Evolutionary conservation across 371 early-diverging fungal genomes (phyloP), one percentile per base, ranked within the genome.

Genomic region (Sporodiniella umbellata): DNA sequence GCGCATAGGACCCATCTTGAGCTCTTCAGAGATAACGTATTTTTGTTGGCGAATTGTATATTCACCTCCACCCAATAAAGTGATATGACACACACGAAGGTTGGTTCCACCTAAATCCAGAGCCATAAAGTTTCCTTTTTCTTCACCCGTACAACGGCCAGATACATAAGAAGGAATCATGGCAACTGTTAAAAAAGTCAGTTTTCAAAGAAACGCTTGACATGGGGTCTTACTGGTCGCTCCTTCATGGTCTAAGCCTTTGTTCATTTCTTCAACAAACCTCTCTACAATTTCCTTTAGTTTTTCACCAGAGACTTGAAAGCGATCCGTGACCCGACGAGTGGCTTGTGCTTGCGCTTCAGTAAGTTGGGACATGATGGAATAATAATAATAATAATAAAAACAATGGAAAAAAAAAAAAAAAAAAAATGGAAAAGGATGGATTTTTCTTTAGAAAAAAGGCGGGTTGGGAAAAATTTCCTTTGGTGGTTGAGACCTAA

Each of bases 71-170:
- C 94, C 94, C 44, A 81, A 66, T 26, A 96, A 79, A 28, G 70
- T 74, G 15, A 95, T 85, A 51, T 84, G 79, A 62, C 92, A 92
- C 2, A 96, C 92, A 25, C 98, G 87, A 53, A 96, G 78, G 62
- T 95, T 92, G 54, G 95, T 91, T 39, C 98, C 96, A 48, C 96
- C 98, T 23, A 96, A 73, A 70, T 96, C 96, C 43, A 97, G 78
- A 8, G 95, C 94, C 45, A 97, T 75, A 64, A 80, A 93, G 15
- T 77, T 71, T 48, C 95, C 96, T 26, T 66, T 80, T 66, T 95
- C 95, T 51, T 81, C 65, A 45, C 94, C 94, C n/a, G 80, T 85
- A 28, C 94, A 94, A 15, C 83, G 75, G 25, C 83, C 76, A 26
- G 79, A 70, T 48, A 96, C 92, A 73, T 79, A 95, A 10, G 92